Evolutionary conservation across 1,284 basidiomycete genomes (phyloP).

Genomic region (Melampsora larici-populina): DNA sequence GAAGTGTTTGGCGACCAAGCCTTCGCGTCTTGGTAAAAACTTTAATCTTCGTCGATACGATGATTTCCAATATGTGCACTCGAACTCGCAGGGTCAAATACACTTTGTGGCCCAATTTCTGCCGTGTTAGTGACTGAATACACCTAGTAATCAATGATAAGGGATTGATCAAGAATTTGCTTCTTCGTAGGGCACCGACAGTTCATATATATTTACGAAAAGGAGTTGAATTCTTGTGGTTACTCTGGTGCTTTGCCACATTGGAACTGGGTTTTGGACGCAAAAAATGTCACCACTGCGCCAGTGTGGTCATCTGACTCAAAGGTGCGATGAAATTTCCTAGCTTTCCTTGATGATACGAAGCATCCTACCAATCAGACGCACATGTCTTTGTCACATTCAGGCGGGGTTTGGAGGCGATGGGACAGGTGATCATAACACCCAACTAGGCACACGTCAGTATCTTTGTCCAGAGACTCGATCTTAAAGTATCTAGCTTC

Average conservation of each 20-base stretch:
- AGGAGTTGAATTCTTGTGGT: constrained; percentile 21
- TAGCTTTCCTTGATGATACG: neutral
- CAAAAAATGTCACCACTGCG: constrained; percentile 6
- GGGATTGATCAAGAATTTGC: neutral
- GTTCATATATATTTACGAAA: constrained; percentile 29
- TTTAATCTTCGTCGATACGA: constrained; percentile 28
- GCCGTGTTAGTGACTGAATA: constrained; percentile 21
- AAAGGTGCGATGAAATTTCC: neutral
- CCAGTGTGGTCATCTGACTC: constrained; percentile 31
- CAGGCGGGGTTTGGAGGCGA: constrained; percentile 32
- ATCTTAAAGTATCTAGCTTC: no score
- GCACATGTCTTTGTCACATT: no score
- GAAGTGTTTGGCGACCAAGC: constrained; percentile 33
- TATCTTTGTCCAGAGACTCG: no score
- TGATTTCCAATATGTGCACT: constrained; percentile 41
- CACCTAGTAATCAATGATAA: neutral
- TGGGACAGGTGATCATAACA: constrained; percentile 20
- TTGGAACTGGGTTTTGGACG: constrained; percentile 37
- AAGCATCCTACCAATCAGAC: no score
- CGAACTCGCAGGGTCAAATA: constrained; percentile 9
- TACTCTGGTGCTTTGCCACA: constrained; percentile 12
- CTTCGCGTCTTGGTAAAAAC: constrained; percentile 9
- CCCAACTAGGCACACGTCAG: neutral
- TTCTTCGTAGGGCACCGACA: constrained; percentile 40
- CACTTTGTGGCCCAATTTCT: constrained; percentile 41